These are phyloP conservation scores for Tanozyma kutaoensis DNA, from an alignment of 805 yeast species.

Conservation along the genomic window DNA sequence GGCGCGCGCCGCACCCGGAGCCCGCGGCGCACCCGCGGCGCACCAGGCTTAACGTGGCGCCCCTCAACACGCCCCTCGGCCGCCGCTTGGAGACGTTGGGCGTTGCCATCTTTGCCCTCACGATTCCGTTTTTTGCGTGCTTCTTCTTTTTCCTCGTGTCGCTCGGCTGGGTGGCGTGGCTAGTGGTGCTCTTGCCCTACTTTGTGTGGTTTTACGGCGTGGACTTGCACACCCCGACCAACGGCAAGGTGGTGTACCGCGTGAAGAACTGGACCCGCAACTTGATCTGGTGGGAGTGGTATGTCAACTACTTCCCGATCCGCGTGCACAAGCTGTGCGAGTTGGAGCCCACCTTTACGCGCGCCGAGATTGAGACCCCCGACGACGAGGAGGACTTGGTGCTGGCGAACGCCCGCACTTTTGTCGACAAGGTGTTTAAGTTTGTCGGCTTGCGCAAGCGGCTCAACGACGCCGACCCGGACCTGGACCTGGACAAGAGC, in stretches of 20 bases:
- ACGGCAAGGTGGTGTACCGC: conserved; percentile 55
- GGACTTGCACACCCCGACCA: conserved; percentile 57
- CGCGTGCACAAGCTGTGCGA: conserved; percentile 52
- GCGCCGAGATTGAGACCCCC: conserved; percentile 11
- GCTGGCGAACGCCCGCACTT: conserved; percentile 21
- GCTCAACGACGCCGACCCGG: conserved; percentile 15
- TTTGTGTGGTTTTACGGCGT: conserved; percentile 36
- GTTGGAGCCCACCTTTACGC: conserved; percentile 59
- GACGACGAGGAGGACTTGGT: conserved; percentile 30
- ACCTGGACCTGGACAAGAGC: neutral
- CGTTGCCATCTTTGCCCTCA: conserved; percentile 3
- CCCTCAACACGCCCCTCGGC: conserved; percentile 38
- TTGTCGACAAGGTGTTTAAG: conserved; percentile 21
- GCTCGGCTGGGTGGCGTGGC: conserved; percentile 54
- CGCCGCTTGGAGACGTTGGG: conserved; percentile 56
- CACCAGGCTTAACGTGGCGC: conserved; percentile 28
- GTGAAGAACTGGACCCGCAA: conserved; percentile 45
- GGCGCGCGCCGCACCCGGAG: too few relatives aligned
- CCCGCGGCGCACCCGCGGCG: too few relatives aligned
- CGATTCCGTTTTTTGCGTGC: conserved; percentile 34
- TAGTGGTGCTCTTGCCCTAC: conserved; percentile 48
- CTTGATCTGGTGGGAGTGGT: conserved; percentile 52
- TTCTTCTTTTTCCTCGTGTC: conserved; percentile 36
- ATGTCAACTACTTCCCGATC: conserved; percentile 73
- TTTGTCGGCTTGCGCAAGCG: conserved; percentile 23